Percentiles rank a stretch among this genome's conserved stretches.
These are phyloP conservation scores for Moesziomyces globuligerus DNA, from an alignment of 1,284 basidiomycete genomes.

Conservation along the genomic window DNA sequence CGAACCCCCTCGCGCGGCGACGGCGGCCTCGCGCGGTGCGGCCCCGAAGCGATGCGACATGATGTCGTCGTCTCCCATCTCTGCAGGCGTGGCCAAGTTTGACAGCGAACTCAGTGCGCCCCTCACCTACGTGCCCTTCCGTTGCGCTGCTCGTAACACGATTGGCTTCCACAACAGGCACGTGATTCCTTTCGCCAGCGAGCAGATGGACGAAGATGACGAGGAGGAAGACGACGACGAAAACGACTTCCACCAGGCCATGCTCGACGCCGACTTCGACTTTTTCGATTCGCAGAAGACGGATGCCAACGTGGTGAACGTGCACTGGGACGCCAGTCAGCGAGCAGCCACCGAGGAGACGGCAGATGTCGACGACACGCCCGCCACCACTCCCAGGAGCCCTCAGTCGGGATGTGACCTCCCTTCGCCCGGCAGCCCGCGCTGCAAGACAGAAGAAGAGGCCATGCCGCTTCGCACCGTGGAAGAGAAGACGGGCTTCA, in stretches of 20 bases:
- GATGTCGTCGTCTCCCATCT: slow-evolving; percentile 36
- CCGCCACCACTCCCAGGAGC: slow-evolving; percentile 53
- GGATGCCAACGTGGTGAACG: slow-evolving; percentile 11
- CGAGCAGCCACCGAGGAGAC: slow-evolving; percentile 26
- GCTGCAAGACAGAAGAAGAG: slow-evolving; percentile 27
- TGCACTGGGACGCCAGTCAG: slow-evolving; percentile 18
- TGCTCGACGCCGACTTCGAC: slow-evolving; percentile 61
- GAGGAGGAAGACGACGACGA: slow-evolving; percentile 57
- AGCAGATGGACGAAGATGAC: slow-evolving; percentile 15
- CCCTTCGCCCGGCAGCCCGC: slow-evolving; percentile 35
- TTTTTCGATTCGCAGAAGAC: slow-evolving; percentile 43
- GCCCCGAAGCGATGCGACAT: slow-evolving; percentile 13
- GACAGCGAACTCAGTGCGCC: slow-evolving; percentile 23
- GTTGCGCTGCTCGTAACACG: slow-evolving; percentile 11
- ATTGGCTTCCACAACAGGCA: slow-evolving; percentile 18
- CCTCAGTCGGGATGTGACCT: slow-evolving; percentile 46
- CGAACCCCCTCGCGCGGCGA: too few relatives aligned
- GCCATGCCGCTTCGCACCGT: slow-evolving; percentile 1
- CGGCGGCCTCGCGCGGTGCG: too few relatives aligned
- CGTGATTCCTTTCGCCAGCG: slow-evolving; percentile 8
- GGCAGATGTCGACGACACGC: slow-evolving; percentile 44
- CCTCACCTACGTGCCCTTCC: slow-evolving; percentile 28
- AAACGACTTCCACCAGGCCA: slow-evolving; percentile 63
- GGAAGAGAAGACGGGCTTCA: slow-evolving; percentile 9
- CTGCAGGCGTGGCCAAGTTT: slow-evolving; percentile 31